Evolutionary conservation across 1,284 basidiomycete genomes (phyloP).

Genomic region (Lignosus rhinocerotis): DNA sequence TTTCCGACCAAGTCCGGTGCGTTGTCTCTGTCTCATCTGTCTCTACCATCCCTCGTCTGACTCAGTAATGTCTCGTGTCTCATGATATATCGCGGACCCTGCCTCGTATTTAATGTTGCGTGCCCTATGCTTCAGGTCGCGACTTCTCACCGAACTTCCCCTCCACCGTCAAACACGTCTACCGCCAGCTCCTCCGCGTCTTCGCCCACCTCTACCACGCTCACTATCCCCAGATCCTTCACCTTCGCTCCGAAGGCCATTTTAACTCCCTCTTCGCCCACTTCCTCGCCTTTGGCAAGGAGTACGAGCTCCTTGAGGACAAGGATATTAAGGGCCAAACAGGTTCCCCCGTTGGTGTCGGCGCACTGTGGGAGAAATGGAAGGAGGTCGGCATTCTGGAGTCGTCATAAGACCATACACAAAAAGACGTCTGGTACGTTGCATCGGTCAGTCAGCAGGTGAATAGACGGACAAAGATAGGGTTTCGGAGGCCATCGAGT

Average conservation of each 20-base stretch:
- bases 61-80: neutral
- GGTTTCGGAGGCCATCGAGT: no score
- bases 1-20: conserved; percentile 95
- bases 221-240: conserved; percentile 90
- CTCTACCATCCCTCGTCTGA: neutral
- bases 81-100: neutral
- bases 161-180: conserved; percentile 93
- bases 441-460: neutral
- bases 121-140: conserved; percentile 54
- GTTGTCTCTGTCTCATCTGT: conserved; percentile 24
- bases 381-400: conserved; percentile 79
- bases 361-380: conserved; percentile 89
- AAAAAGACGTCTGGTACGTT: neutral
- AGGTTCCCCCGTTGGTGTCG: conserved; percentile 70
- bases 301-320: conserved; percentile 90
- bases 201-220: conserved; percentile 98
- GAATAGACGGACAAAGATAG: no score
- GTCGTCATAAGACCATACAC: conserved; percentile 9
- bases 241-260: conserved; percentile 93
- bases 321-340: conserved; percentile 83
- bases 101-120: no score
- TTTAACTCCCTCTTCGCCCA: conserved; percentile 99
- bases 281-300: conserved; percentile 91
- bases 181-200: conserved; percentile 94
- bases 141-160: conserved; percentile 92